Base-by-base conservation (phyloP, 176 grass and related monocot genomes). In the Puya raimondii region DNA sequence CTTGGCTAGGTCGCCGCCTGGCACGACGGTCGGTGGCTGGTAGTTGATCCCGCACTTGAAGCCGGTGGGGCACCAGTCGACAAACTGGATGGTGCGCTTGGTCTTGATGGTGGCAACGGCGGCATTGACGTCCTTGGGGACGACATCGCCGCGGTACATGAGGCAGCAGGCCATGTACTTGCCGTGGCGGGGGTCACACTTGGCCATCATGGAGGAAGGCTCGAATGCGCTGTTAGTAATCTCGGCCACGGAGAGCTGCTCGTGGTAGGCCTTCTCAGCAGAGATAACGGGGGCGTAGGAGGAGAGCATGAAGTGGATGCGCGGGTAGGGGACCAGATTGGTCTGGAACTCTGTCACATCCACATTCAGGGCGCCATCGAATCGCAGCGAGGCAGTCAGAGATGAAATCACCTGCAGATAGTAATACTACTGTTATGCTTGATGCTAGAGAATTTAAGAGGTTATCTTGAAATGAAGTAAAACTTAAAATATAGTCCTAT, bases 31-130 rank as follows among this genome's bases (percentile, higher is more conserved):
- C 4, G 90, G 90, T 0, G 90, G 80, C 86, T 88, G 86, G 80
- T 88, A 88, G 82, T 93, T 94, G 83, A 94, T 94, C 59, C 90
- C 86, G 2, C 90, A 94, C 78, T 86, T 94, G 78, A 94, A 94
- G 1, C 90, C 90, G 0, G 90, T 94, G 7, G 91, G 91, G 71
- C 91, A 89, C 91, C 91, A 94, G 75, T 89, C 83, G 17, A 89
- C 91, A 29, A 94, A 94, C 80, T 94, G 91, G 75, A 94, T 94
- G 52, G 81, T 89, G 70, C 90, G 80, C 78, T 86, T 93, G 16
- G 90, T 89, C 83, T 93, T 93, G 77, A 93, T 93, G 77, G 83
- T 79, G n/a, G 80, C 80, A 9, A 93, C 90, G 0, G 90, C 86
- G 0, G 86, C 86, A 25, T 93, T 93, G 71, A 93, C 90, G 58